Percentiles rank a stretch among this genome's conserved stretches.
phyloP scores from a whole-genome alignment of 768 basidiomycete genomes.

The Lactarius evosmus region DNA sequence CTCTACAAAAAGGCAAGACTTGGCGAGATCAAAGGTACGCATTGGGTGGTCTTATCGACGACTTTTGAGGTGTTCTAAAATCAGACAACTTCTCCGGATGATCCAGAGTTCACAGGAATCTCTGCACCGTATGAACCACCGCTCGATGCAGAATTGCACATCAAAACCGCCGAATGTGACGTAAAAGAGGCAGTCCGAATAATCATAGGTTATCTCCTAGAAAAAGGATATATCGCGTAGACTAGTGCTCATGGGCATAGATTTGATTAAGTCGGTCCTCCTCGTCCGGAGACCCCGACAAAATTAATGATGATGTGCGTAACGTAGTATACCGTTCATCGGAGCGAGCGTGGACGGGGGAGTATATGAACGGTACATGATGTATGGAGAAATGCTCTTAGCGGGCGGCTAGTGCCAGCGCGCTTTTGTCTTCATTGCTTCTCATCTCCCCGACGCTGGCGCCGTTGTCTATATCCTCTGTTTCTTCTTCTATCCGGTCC shows the following conservation, averaged over 20 bases:
- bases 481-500: slow-evolving; percentile 64
- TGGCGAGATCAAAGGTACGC: slow-evolving; percentile 89
- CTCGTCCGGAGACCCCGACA: not conserved
- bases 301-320: slow-evolving; percentile 5
- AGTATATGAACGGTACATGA: slow-evolving; percentile 2
- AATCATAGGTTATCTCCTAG: slow-evolving; percentile 75
- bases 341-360: not conserved
- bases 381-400: slow-evolving; percentile 1
- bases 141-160: slow-evolving; percentile 80
- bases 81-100: not conserved
- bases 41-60: not conserved
- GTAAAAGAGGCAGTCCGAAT: slow-evolving; percentile 73
- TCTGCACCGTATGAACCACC: slow-evolving; percentile 97
- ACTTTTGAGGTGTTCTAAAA: not conserved
- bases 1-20: slow-evolving; percentile 95
- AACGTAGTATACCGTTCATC: slow-evolving; percentile 6
- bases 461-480: slow-evolving; percentile 39
- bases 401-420: slow-evolving; percentile 16
- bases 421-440: slow-evolving; percentile 10
- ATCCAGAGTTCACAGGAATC: slow-evolving; percentile 94
- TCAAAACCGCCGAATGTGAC: slow-evolving; percentile 78
- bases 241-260: slow-evolving; percentile 14
- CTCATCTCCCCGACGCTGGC: not conserved
- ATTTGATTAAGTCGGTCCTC: not conserved
- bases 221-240: slow-evolving; percentile 44